phyloP scores from a whole-genome alignment of 2,329 filamentous ascomycete genomes.

The Phialocephala sp. region DNA sequence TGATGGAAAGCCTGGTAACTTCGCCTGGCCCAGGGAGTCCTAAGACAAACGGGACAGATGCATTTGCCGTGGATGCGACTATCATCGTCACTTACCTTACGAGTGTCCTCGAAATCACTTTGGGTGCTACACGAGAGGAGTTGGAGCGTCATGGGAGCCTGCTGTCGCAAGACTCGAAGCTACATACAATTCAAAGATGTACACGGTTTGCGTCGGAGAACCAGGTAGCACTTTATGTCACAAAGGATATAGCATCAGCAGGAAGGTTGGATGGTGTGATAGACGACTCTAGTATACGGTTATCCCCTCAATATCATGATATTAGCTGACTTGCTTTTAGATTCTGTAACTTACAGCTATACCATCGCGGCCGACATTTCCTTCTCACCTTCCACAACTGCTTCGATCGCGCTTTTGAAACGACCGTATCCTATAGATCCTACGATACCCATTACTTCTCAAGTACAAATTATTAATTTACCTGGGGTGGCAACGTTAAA shows the following conservation, averaged over 20 bases:
- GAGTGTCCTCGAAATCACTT: slow-evolving; percentile 72
- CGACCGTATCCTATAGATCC: slow-evolving; percentile 87
- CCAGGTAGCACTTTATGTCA: slow-evolving; percentile 87
- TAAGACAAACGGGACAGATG: slow-evolving; percentile 40
- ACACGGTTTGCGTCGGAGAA: slow-evolving; percentile 87
- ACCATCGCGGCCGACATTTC: slow-evolving; percentile 82
- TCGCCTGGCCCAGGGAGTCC: slow-evolving; percentile 35
- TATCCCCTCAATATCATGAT: slow-evolving; percentile 18
- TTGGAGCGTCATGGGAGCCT: slow-evolving; percentile 83
- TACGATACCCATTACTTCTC: slow-evolving; percentile 78
- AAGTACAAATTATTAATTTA: slow-evolving; percentile 92
- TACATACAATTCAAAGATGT: slow-evolving; percentile 85
- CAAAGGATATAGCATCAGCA: slow-evolving; percentile 72
- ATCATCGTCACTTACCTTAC: slow-evolving; percentile 74
- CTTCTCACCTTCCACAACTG: slow-evolving; percentile 77
- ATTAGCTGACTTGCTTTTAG: slow-evolving; percentile 46
- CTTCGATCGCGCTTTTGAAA: slow-evolving; percentile 90
- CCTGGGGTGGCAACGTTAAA: slow-evolving; percentile 75
- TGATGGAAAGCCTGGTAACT: slow-evolving; percentile 43
- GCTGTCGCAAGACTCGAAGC: slow-evolving; percentile 64
- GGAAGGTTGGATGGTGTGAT: slow-evolving; percentile 37
- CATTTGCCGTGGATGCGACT: slow-evolving; percentile 68
- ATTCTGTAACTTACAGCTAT: slow-evolving; percentile 70
- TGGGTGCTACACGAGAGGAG: slow-evolving; percentile 78
- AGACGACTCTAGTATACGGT: slow-evolving; percentile 46